These are phyloP conservation scores for Helotiales sp. DNA, from an alignment of 2,329 filamentous ascomycete genomes.

Conservation along the genomic window DNA sequence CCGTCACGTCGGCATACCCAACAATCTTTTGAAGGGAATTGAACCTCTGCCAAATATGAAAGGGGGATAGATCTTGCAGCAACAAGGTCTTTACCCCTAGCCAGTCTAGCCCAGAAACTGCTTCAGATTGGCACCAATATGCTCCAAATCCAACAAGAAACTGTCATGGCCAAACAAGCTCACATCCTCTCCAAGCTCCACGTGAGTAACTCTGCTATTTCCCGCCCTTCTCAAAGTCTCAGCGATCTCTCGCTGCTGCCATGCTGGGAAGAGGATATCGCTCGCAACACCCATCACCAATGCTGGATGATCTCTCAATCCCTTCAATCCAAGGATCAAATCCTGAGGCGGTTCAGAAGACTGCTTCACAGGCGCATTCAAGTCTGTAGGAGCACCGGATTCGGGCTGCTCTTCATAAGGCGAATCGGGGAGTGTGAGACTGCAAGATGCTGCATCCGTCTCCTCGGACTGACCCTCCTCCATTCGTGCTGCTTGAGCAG, in stretches of 20 bases:
- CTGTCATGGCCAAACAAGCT: slow-evolving; percentile 97
- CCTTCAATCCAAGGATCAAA: slow-evolving; percentile 74
- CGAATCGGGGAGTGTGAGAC: slow-evolving; percentile 77
- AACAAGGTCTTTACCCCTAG: not conserved
- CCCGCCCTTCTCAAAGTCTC: slow-evolving; percentile 78
- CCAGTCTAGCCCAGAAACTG: slow-evolving; percentile 69
- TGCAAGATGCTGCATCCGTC: slow-evolving; percentile 61
- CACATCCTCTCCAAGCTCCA: slow-evolving; percentile 92
- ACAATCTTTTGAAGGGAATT: not conserved
- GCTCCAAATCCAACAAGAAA: slow-evolving; percentile 88
- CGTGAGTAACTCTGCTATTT: slow-evolving; percentile 81
- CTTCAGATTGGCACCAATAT: slow-evolving; percentile 84
- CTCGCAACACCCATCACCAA: slow-evolving; percentile 93
- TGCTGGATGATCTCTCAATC: slow-evolving; percentile 76
- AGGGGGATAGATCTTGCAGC: not conserved
- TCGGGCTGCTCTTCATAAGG: slow-evolving; percentile 85
- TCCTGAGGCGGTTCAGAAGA: slow-evolving; percentile 72
- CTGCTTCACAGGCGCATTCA: slow-evolving; percentile 41
- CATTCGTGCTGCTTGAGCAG: slow-evolving; percentile 63
- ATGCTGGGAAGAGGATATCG: slow-evolving; percentile 95
- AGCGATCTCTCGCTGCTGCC: slow-evolving; percentile 96
- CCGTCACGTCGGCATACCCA: not conserved
- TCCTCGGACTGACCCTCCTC: slow-evolving; percentile 47
- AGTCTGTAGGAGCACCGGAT: slow-evolving; percentile 47
- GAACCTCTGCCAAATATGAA: not conserved